Evolutionary conservation across 2,329 filamentous ascomycete species (phyloP), one percentile per base, ranked within the genome.

Genomic region (Fusarium udum): DNA sequence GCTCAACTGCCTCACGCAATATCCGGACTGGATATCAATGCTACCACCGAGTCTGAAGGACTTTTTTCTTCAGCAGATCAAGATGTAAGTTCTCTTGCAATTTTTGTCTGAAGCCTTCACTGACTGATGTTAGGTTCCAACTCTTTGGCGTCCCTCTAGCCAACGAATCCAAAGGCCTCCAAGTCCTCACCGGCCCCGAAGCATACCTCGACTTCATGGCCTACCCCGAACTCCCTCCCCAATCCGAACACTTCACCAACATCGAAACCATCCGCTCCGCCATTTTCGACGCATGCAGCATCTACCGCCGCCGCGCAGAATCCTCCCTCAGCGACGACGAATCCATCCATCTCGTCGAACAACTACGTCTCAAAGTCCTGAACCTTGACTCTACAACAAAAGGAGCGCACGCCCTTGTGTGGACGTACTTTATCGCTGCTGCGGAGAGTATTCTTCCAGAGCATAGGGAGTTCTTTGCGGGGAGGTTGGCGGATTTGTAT

Each of bases 371-470:
- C 18, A 78, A 80, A 6, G 77, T 83, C 1, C 37, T 70, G 4
- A 68, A 68, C 11, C 61, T 84, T 10, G 73, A 78, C 10, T 68
- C 77, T 1, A 61, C 76, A 4, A 78, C 75, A 1, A 78, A 78
- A 7, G 82, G 83, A 5, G 77, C 78, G 0, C 83, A 84, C 45
- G 80, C 82, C 2, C 79, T 85, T 1, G 82, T 84, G 0, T 85
- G 83, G 83, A 75, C 80, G 1, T 84, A 80, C 58, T 84, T 84
- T 36, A 78, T 84, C 3, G 83, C 81, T 2, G 82, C 82, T 0
- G 82, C 82, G 0, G 83, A 84, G 61, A 84, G 82, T 43, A 76
- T 75, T 1, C 72, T 80, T 3, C 78, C 79, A 1, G 77, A 78
- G 26, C 81, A 84, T 55, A 75, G 82, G 4, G 58, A 72, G 1